These are phyloP conservation scores for Alternaria incomplexa DNA, from an alignment of 2,329 filamentous ascomycete genomes.

Conservation along the genomic window DNA sequence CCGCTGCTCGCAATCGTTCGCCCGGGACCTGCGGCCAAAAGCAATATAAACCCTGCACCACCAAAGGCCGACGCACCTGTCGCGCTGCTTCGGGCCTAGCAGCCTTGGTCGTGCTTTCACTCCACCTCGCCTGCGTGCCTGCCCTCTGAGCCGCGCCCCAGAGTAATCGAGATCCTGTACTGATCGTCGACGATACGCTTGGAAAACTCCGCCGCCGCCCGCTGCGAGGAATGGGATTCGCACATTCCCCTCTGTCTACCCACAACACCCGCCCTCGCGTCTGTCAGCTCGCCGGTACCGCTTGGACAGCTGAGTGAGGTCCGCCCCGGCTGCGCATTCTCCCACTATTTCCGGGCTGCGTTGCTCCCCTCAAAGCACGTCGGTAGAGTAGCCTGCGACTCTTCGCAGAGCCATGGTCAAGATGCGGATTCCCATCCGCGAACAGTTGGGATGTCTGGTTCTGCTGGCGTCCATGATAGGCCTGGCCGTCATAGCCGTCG, in stretches of 20 bases:
- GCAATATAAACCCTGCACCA: not conserved
- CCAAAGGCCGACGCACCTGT: not conserved
- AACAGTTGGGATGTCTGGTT: constrained; percentile 84
- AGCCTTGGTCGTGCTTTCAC: constrained; percentile 20
- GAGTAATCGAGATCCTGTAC: constrained; percentile 5
- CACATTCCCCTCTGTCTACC: constrained; percentile 12
- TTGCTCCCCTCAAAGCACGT: constrained; percentile 10
- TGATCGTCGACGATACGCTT: constrained; percentile 3
- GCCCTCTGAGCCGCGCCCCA: constrained; percentile 8
- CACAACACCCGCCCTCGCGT: constrained; percentile 12
- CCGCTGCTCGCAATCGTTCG: not conserved
- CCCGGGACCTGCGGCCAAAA: constrained; percentile 6
- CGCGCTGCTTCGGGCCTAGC: constrained; percentile 24
- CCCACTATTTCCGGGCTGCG: not conserved
- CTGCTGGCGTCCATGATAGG: constrained; percentile 75
- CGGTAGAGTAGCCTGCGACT: not conserved
- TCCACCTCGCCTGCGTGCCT: constrained; percentile 10
- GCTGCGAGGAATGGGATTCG: constrained; percentile 37
- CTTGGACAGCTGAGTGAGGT: not conserved
- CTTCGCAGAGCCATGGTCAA: constrained; percentile 42
- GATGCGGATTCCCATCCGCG: constrained; percentile 87
- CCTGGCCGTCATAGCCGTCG: constrained; percentile 79
- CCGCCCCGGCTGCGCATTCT: not conserved
- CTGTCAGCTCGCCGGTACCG: constrained; percentile 19
- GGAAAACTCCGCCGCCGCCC: not conserved